phyloP scores from a whole-genome alignment of 495 filamentous ascomycete species.

The Polyplosphaeria fusca region DNA sequence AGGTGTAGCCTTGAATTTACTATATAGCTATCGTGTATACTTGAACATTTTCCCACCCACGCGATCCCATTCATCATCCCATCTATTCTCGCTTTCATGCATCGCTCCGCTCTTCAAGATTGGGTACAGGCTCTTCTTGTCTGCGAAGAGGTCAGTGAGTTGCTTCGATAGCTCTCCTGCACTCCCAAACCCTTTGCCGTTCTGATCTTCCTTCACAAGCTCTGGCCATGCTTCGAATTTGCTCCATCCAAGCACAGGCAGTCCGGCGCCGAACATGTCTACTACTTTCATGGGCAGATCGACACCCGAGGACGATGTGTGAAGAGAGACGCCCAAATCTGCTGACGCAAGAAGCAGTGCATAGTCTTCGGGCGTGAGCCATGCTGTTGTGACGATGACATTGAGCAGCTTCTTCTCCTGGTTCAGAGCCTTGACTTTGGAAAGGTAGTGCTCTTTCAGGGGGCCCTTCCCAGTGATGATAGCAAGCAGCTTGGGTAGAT shows the following conservation, averaged over 20 bases:
- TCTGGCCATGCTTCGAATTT: slow-evolving; percentile 83
- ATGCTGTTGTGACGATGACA: slow-evolving; percentile 73
- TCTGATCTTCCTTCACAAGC: slow-evolving; percentile 78
- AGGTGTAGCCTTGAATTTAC: background rate
- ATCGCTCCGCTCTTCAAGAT: slow-evolving; percentile 67
- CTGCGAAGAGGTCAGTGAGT: slow-evolving; percentile 60
- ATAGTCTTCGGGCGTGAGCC: slow-evolving; percentile 80
- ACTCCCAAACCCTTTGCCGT: slow-evolving; percentile 76
- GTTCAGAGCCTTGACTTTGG: slow-evolving; percentile 58
- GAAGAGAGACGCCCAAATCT: slow-evolving; percentile 85
- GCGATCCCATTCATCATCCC: slow-evolving; percentile 93
- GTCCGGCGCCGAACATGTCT: slow-evolving; percentile 92
- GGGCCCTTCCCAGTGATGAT: slow-evolving; percentile 95
- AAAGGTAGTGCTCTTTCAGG: slow-evolving; percentile 69
- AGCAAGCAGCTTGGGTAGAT: slow-evolving; percentile 65
- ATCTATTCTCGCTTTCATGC: slow-evolving; percentile 68
- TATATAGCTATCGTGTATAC: background rate
- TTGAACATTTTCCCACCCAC: slow-evolving; percentile 71
- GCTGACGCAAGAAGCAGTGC: slow-evolving; percentile 81
- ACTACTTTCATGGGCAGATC: slow-evolving; percentile 99
- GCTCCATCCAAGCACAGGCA: slow-evolving; percentile 84
- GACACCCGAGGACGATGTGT: slow-evolving; percentile 88
- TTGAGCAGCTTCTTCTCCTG: slow-evolving; percentile 57
- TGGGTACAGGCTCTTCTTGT: slow-evolving; percentile 52
- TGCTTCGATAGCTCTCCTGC: slow-evolving; percentile 56